Evolutionary conservation across 352 stramenopile genomes (phyloP), one percentile per base, ranked within the genome.

Genomic region (Globisporangium polare): DNA sequence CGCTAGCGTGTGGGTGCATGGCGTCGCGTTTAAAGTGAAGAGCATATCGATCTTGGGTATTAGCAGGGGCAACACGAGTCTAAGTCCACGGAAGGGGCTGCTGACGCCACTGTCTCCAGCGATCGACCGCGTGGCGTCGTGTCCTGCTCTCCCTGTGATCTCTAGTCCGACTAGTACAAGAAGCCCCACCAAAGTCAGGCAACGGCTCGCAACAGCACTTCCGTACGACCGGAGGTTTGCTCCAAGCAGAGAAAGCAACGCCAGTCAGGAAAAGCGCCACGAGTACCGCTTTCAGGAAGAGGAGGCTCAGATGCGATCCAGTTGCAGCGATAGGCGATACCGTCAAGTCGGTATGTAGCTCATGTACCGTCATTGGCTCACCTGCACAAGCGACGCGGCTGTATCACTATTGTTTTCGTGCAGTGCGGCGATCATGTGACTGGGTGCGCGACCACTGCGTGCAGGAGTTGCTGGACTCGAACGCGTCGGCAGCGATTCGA

Each of bases 391-490:
- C 45, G 12, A 10, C 10, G 27, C 22, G 43, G 3, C n/a, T 26
- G 18, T 27, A 24, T 63, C 18, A 5, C 35, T 57, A 4, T 9
- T 13, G 33, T 4, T 49, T 53, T n/a, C 42, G 27, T 12, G 17
- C 41, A 68, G 64, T 72, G 13, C 20, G 37, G 15, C 15, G 55
- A 20, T 69, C 67, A 0, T 62, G 68, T 6, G 57, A 76, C 24
- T 91, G 75, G 72, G 67, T 83, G 5, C 77, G 71, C 41, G 70
- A 78, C 20, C 65, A 87, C 41, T 91, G 81, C 57, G 53, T 74
- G 7, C 66, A 86, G 27, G 75, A 86, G 20, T 53, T 89, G 29
- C 24, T 73, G 2, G 58, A 22, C 42, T 55, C 51, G 63, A 46
- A 24, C 13, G 53, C 27, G 13, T 84, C 53, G 53, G 51, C 37